Conservation (phyloP, 495 filamentous ascomycete species). For the Tuber magnatum region DNA sequence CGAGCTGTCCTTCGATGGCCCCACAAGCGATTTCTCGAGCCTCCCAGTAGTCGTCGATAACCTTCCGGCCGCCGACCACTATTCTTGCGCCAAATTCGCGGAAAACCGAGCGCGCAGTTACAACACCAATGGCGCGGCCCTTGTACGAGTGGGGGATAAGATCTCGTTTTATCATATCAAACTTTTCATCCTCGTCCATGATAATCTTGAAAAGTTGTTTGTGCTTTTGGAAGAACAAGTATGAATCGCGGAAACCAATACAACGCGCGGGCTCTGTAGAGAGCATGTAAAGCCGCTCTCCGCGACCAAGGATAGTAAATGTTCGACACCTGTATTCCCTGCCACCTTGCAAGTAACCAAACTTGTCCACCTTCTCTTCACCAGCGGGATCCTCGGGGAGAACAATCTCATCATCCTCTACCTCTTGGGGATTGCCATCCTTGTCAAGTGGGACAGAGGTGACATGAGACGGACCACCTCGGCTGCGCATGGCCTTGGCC, state of each 20-base stretch:
- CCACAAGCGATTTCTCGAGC: constrained; percentile 68
- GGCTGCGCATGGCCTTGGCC: constrained; percentile 58
- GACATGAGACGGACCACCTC: constrained; percentile 66
- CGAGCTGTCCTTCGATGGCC: constrained; percentile 79
- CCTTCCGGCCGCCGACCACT: constrained; percentile 76
- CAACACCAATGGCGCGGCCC: constrained; percentile 92
- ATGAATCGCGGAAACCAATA: constrained; percentile 92
- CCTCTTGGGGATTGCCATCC: constrained; percentile 85
- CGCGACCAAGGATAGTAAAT: constrained; percentile 77
- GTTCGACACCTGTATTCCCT: constrained; percentile 90
- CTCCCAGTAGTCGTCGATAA: constrained; percentile 86
- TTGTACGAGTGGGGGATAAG: constrained; percentile 98
- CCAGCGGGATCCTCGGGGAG: constrained; percentile 81
- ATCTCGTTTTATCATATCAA: constrained; percentile 84
- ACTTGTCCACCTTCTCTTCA: constrained; percentile 84
- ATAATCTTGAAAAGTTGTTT: constrained; percentile 92
- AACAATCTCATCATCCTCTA: constrained; percentile 83
- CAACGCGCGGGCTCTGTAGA: constrained; percentile 94
- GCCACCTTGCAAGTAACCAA: constrained; percentile 69
- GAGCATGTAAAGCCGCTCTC: constrained; percentile 90
- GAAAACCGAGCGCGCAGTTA: constrained; percentile 93
- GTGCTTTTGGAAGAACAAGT: constrained; percentile 97
- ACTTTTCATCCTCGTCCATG: constrained; percentile 84
- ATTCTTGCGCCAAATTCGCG: constrained; percentile 93
- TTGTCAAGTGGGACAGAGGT: constrained; percentile 85